Conservation (phyloP, 1,284 basidiomycete genomes). For the Fomitiporia mediterranea region DNA sequence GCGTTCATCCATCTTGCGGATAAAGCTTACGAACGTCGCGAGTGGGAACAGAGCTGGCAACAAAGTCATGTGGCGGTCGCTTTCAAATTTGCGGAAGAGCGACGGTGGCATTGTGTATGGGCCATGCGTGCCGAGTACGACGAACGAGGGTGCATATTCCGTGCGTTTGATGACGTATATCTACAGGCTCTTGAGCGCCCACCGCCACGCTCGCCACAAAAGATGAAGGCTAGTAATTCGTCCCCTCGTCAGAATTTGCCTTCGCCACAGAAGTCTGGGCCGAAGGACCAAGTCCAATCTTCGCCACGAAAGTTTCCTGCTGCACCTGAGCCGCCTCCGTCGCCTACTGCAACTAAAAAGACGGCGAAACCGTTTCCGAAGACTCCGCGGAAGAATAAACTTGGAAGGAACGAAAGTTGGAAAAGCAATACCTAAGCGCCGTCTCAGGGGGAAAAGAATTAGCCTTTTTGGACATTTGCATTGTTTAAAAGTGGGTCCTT, state of each 20-base stretch:
- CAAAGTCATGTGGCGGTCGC: slow-evolving; percentile 51
- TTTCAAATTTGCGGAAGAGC: slow-evolving; percentile 41
- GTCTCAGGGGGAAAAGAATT: too few relatives aligned
- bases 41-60: slow-evolving; percentile 41
- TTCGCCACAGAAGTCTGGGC: background rate
- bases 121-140: slow-evolving; percentile 51
- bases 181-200: slow-evolving; percentile 17
- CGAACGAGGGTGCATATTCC: slow-evolving; percentile 42
- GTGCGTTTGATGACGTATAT: slow-evolving; percentile 59
- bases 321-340: background rate
- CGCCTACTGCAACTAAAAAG: background rate
- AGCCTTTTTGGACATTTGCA: background rate
- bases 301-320: background rate
- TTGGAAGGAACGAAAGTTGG: slow-evolving; percentile 1
- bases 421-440: slow-evolving; percentile 6
- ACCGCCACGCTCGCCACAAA: slow-evolving; percentile 18
- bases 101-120: slow-evolving; percentile 59
- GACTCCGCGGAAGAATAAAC: background rate
- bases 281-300: background rate
- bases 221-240: slow-evolving; percentile 1
- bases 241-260: background rate
- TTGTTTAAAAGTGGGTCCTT: background rate
- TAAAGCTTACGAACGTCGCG: slow-evolving; percentile 46
- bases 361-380: background rate
- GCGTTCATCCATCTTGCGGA: slow-evolving; percentile 51